phyloP scores from a whole-genome alignment of 2,329 filamentous ascomycete species.

The Alternaria consortialis region DNA sequence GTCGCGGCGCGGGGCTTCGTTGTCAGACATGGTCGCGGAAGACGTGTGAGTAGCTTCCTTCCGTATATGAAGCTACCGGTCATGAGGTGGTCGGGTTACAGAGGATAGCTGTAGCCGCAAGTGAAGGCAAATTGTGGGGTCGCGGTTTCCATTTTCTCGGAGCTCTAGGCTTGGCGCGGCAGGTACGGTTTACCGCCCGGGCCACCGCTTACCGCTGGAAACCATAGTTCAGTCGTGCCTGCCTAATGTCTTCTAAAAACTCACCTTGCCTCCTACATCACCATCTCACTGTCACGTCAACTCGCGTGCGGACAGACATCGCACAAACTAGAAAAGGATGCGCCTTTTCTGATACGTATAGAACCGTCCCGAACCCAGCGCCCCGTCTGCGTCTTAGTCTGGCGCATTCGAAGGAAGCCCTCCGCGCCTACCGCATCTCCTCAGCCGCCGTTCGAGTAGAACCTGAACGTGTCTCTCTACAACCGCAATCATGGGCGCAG shows the following conservation, averaged over 20 bases:
- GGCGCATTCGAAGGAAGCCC: conserved; percentile 23
- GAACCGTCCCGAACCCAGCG: not conserved
- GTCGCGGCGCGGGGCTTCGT: conserved; percentile 30
- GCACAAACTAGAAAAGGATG: conserved; percentile 12
- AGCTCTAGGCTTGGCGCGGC: conserved; percentile 33
- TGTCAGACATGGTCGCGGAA: conserved; percentile 37
- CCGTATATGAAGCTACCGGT: conserved; percentile 27
- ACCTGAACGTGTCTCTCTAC: not conserved
- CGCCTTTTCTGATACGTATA: conserved; percentile 1
- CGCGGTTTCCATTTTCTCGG: conserved; percentile 31
- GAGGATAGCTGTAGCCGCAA: conserved; percentile 11
- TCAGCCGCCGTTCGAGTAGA: not conserved
- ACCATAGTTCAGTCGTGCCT: not conserved
- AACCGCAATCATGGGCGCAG: conserved; percentile 18
- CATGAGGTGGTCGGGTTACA: conserved; percentile 29
- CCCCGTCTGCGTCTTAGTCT: conserved; percentile 4
- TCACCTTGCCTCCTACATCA: conserved; percentile 16
- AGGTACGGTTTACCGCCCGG: conserved; percentile 34
- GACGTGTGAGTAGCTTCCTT: conserved; percentile 34
- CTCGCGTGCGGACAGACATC: conserved; percentile 21
- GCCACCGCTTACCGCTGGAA: conserved; percentile 22
- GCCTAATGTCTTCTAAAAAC: conserved; percentile 6
- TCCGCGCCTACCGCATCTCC: not conserved
- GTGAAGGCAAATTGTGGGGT: conserved; percentile 22
- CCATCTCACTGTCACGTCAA: conserved; percentile 22